Percentiles rank a stretch among this genome's conserved stretches.
phyloP scores from a whole-genome alignment of 2,329 filamentous ascomycete genomes.

The Madurella fahalii region DNA sequence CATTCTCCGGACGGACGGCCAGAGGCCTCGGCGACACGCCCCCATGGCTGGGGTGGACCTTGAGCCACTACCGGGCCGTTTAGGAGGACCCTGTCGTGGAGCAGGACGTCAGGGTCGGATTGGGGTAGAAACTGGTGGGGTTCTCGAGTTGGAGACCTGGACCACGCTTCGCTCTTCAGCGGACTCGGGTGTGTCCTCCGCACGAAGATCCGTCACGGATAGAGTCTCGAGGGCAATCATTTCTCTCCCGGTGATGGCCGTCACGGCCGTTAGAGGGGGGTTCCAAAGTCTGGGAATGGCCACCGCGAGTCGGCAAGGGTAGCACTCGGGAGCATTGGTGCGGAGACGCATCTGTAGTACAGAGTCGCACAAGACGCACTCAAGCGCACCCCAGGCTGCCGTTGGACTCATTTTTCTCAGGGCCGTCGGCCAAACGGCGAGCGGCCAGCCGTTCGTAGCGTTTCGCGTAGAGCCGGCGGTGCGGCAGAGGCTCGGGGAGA shows the following conservation, averaged over 20 bases:
- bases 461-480: background rate
- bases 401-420: slow-evolving; percentile 2
- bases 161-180: too few relatives aligned
- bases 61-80: slow-evolving; percentile 19
- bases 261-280: background rate
- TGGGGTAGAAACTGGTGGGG: slow-evolving; percentile 16
- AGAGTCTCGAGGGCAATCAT: background rate
- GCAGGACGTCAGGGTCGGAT: background rate
- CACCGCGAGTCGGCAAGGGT: slow-evolving; percentile 7
- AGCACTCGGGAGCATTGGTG: slow-evolving; percentile 21
- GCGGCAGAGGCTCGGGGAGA: slow-evolving; percentile 1
- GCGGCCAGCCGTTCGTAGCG: too few relatives aligned
- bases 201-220: slow-evolving; percentile 10
- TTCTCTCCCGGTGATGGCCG: background rate
- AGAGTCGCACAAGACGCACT: slow-evolving; percentile 3
- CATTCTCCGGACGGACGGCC: background rate
- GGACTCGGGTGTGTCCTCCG: background rate
- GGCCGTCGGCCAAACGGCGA: too few relatives aligned
- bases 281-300: slow-evolving; percentile 2
- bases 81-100: slow-evolving; percentile 7
- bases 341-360: slow-evolving; percentile 14
- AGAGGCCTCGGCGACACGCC: background rate
- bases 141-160: slow-evolving; percentile 7
- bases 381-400: slow-evolving; percentile 6
- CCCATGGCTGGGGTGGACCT: background rate